These are phyloP conservation scores for Fonsecaea pedrosoi DNA, from an alignment of 2,329 filamentous ascomycete genomes.

Conservation along the genomic window DNA sequence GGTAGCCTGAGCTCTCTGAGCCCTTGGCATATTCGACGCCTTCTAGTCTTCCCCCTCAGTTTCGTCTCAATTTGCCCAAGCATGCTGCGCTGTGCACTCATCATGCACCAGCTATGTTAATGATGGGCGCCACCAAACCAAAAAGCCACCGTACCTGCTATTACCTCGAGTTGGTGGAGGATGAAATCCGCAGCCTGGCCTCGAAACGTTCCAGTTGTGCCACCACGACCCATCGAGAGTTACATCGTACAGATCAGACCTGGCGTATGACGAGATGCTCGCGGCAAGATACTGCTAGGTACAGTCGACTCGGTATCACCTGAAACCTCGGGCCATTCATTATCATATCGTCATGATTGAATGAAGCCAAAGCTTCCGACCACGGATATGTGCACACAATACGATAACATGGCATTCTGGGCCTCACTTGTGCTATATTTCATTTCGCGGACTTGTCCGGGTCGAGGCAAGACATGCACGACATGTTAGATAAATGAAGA, in stretches of 20 bases:
- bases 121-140: neutral
- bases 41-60: neutral
- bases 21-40: neutral
- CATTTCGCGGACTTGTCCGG: constrained; percentile 4
- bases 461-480: neutral
- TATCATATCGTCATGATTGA: neutral
- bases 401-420: neutral
- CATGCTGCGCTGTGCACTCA: neutral
- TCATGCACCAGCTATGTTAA: neutral
- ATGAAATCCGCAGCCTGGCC: neutral
- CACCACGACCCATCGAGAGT: neutral
- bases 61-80: neutral
- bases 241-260: neutral
- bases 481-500: constrained; percentile 5
- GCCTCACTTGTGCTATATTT: neutral
- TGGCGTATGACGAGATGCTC: neutral
- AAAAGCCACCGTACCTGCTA: neutral
- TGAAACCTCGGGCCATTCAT: neutral
- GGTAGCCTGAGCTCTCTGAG: neutral
- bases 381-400: constrained; percentile 4
- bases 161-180: neutral
- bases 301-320: neutral
- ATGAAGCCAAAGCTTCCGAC: constrained; percentile 44
- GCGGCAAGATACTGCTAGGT: neutral
- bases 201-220: neutral